Evolutionary conservation across 129 eudicot genomes (phyloP).

Genomic region (Cynara cardunculus): DNA sequence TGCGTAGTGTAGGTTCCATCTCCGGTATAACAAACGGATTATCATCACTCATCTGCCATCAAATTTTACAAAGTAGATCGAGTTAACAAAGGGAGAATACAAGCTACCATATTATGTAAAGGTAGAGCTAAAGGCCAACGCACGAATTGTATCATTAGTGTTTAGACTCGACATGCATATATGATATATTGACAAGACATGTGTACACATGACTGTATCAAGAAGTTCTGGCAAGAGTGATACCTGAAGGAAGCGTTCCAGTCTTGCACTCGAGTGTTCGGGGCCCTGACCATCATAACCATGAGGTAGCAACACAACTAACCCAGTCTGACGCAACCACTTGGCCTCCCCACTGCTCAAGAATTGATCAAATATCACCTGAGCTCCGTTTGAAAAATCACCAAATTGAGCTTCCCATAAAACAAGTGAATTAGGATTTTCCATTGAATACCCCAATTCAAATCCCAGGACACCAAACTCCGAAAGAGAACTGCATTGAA

Average conservation of each 20-base stretch:
- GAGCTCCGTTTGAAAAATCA: slow-evolving; percentile 97
- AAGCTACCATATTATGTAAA: neutral
- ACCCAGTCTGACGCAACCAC: slow-evolving; percentile 95
- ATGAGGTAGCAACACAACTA: slow-evolving; percentile 92
- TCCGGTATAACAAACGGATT: slow-evolving; percentile 84
- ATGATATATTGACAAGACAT: neutral
- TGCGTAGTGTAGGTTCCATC: slow-evolving; percentile 93
- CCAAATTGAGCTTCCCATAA: slow-evolving; percentile 99
- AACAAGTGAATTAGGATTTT: slow-evolving; percentile 91
- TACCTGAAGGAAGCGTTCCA: slow-evolving; percentile 98
- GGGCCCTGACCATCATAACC: slow-evolving; percentile 99
- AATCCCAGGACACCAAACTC: slow-evolving; percentile 98
- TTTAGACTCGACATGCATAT: no score
- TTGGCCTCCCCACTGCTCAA: slow-evolving; percentile 98
- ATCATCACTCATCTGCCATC: slow-evolving; percentile 87
- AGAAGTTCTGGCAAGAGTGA: neutral
- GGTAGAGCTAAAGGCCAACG: neutral
- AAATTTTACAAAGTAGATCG: slow-evolving; percentile 1
- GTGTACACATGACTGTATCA: neutral
- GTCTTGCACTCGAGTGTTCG: slow-evolving; percentile 94
- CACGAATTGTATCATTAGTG: neutral
- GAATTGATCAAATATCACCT: slow-evolving; percentile 95
- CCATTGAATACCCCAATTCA: slow-evolving; percentile 98
- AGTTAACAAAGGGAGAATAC: slow-evolving; percentile 1
- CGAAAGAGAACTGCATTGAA: slow-evolving; percentile 74